Evolutionary conservation across 73 alveolate genomes (phyloP).

Genomic region (Paramecium biaurelia): DNA sequence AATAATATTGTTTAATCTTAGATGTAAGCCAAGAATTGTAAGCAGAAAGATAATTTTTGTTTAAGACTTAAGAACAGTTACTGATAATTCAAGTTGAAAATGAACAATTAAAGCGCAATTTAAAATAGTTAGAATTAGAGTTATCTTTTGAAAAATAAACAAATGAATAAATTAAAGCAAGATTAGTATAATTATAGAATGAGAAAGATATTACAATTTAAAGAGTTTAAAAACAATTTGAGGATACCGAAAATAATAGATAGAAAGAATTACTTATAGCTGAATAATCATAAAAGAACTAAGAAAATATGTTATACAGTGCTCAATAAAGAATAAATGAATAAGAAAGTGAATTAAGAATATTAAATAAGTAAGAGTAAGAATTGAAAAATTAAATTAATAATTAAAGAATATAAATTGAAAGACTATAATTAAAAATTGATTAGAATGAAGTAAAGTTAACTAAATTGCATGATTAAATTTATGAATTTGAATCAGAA

Average conservation of each 20-base stretch:
- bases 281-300: background rate
- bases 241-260: background rate
- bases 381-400: background rate
- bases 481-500: background rate
- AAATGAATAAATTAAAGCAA: background rate
- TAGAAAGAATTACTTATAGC: background rate
- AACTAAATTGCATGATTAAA: background rate
- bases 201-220: background rate
- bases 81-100: background rate
- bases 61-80: background rate
- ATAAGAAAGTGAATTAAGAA: background rate
- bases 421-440: background rate
- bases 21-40: background rate
- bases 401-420: background rate
- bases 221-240: background rate
- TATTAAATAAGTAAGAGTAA: background rate
- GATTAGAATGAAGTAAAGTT: background rate
- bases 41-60: background rate
- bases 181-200: background rate
- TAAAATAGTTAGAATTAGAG: background rate
- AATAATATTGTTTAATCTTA: background rate
- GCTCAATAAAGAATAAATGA: slow-evolving; percentile 20
- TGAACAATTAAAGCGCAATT: background rate
- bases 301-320: slow-evolving; percentile 23
- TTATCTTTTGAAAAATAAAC: background rate